phyloP scores from a whole-genome alignment of 75 land plant genomes.

The Cryptomeria japonica region DNA sequence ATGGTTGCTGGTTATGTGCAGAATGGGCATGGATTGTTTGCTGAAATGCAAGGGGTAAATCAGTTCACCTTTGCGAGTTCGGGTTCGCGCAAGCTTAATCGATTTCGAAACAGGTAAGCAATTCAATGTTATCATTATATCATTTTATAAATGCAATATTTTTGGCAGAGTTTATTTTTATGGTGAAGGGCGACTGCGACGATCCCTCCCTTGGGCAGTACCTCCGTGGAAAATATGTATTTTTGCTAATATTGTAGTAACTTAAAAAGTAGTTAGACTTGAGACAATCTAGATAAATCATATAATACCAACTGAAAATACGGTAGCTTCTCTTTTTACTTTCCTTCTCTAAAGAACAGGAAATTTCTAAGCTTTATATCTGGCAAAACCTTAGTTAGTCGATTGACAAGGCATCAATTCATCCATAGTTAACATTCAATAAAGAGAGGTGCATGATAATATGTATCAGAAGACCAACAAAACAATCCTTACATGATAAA shows the following conservation, averaged over 20 bases:
- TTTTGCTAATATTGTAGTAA: no score
- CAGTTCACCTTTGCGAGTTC: constrained; percentile 33
- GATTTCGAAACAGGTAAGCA: constrained; percentile 24
- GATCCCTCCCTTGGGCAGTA: no score
- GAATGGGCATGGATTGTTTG: constrained; percentile 29
- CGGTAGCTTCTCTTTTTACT: not conserved
- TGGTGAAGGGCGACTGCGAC: no score
- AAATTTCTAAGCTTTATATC: not conserved
- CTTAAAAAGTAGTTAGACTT: not conserved
- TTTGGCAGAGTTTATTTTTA: no score
- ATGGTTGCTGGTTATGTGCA: constrained; percentile 38
- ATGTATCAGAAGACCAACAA: not conserved
- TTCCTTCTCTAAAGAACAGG: not conserved
- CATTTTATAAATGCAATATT: no score
- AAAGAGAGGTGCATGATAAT: not conserved
- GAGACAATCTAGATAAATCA: not conserved
- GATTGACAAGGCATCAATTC: not conserved
- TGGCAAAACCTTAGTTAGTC: not conserved
- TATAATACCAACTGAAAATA: not conserved
- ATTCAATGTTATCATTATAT: no score
- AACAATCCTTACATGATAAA: not conserved
- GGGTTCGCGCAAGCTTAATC: constrained; percentile 24
- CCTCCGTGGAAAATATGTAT: no score
- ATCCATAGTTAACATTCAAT: not conserved
- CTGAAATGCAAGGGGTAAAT: constrained; percentile 36